Base-by-base conservation (phyloP, 2,329 filamentous ascomycete species). In the Nothophoma quercina region DNA sequence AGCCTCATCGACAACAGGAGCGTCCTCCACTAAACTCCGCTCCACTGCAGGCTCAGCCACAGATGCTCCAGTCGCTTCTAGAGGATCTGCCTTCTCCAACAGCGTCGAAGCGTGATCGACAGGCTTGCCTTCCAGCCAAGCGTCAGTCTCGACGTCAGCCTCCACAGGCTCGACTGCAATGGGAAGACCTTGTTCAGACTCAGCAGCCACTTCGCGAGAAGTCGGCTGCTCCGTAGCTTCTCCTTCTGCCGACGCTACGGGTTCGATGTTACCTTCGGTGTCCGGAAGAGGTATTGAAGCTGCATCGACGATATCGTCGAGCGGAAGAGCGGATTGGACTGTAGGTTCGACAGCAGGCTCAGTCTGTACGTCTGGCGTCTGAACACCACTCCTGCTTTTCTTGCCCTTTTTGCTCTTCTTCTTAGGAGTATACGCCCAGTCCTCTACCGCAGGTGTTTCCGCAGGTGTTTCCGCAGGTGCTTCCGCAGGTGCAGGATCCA, bases 381-480 rank as follows among this genome's bases (percentile, higher is more conserved):
- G 43, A 5, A 46, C 18, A 23, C 51, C 58, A 21, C 51, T 65
- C 50, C 58, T 61, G 28, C 35, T 41, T 48, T 64, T 30, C 48
- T 64, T 63, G 42, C 28, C 43, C 49, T 65, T 68, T 43, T 65
- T 66, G 36, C 47, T 38, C 35, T 66, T 66, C 47, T 60, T 62
- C 41, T 58, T 60, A 1, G 56, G 25, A 8, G 57, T 32, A 29
- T 42, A 51, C 8, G 23, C 56, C 45, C 45, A 55, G 15, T 54
- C 46, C 18, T 58, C 54, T 26, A 59, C 58, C n/a, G 22, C 42
- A 10, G 21, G 23, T 15, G 49, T 18, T 10, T 46, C 10, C 3
- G 15, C 7, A 13, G 36, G 15, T 12, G 49, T n/a, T n/a, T n/a
- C n/a, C n/a, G n/a, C n/a, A n/a, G n/a, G n/a, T n/a, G n/a, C n/a